A percentile compares a stretch with the other conserved stretches of the same genome.
phyloP scores from a whole-genome alignment of 1,284 basidiomycete species.

The Ceratobasidium sp. region DNA sequence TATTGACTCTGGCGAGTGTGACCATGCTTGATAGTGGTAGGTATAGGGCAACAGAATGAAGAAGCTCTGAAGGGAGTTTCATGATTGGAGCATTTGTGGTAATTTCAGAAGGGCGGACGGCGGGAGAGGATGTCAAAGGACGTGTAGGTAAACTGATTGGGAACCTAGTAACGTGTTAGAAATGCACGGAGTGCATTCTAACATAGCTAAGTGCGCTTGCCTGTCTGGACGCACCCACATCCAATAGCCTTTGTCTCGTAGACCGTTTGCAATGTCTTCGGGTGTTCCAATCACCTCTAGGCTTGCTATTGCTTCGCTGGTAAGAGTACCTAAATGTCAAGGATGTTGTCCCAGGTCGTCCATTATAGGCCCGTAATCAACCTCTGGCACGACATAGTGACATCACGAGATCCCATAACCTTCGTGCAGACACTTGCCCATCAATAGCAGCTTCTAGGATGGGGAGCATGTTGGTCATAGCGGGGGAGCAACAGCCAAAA shows the following conservation, averaged over 20 bases:
- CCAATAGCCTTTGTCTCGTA: constrained; percentile 14
- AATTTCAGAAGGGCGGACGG: neutral
- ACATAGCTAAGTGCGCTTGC: neutral
- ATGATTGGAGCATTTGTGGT: neutral
- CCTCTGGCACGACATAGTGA: neutral
- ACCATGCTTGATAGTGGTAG: constrained; percentile 5
- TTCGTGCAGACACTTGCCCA: constrained; percentile 19
- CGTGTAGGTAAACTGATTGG: constrained; percentile 1
- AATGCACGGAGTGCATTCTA: neutral
- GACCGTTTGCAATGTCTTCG: constrained; percentile 25
- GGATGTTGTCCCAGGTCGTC: constrained; percentile 19
- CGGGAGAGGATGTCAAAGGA: neutral
- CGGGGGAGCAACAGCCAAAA: constrained; percentile 24
- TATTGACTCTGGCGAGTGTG: constrained; percentile 1
- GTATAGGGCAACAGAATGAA: neutral
- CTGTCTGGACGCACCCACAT: constrained; percentile 44
- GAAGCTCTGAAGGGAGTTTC: constrained; percentile 11
- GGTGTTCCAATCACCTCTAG: neutral
- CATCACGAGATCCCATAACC: constrained; percentile 31
- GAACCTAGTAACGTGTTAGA: constrained; percentile 1
- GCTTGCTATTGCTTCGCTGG: neutral
- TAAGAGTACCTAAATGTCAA: constrained; percentile 15
- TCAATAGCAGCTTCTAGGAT: constrained; percentile 35
- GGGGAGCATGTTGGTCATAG: constrained; percentile 18
- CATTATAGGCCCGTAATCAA: constrained; percentile 24